phyloP scores from a whole-genome alignment of 441 rosid species.

The Mallotus repandus region DNA sequence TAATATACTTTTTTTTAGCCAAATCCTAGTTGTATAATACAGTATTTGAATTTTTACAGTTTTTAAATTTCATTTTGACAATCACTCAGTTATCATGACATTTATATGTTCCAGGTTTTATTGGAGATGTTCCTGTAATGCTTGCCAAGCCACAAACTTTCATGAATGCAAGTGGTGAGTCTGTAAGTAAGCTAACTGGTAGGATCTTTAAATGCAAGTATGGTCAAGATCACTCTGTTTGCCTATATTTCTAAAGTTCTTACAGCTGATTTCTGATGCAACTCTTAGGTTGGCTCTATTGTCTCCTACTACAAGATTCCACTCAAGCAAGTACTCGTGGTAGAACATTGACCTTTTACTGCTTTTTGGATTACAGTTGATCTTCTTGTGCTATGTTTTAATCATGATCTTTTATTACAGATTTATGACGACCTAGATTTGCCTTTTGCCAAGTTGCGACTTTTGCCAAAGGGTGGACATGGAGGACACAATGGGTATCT shows the following conservation, averaged over 20 bases:
- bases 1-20: too few species aligned
- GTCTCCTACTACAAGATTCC: slow-evolving; percentile 90
- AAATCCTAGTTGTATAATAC: too few species aligned
- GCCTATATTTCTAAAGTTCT: slow-evolving; percentile 7
- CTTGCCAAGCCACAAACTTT: slow-evolving; percentile 95
- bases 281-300: slow-evolving; percentile 75
- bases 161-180: slow-evolving; percentile 93
- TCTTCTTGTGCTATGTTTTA: slow-evolving; percentile 13
- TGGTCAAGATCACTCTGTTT: slow-evolving; percentile 16
- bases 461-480: slow-evolving; percentile 98
- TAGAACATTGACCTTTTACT: slow-evolving; percentile 27
- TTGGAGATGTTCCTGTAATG: slow-evolving; percentile 81
- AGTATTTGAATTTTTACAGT: not conserved
- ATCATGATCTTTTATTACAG: slow-evolving; percentile 34
- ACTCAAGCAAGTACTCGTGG: slow-evolving; percentile 90
- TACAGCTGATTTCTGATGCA: slow-evolving; percentile 20
- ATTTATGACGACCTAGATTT: slow-evolving; percentile 92
- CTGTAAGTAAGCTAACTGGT: slow-evolving; percentile 68
- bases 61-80: not conserved
- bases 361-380: slow-evolving; percentile 9
- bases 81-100: not conserved
- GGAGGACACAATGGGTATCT: slow-evolving; percentile 96
- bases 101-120: slow-evolving; percentile 48
- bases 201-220: slow-evolving; percentile 24
- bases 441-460: slow-evolving; percentile 81